These are phyloP conservation scores for Torulaspora gathmanii DNA, from an alignment of 805 yeast genomes.

Conservation along the genomic window DNA sequence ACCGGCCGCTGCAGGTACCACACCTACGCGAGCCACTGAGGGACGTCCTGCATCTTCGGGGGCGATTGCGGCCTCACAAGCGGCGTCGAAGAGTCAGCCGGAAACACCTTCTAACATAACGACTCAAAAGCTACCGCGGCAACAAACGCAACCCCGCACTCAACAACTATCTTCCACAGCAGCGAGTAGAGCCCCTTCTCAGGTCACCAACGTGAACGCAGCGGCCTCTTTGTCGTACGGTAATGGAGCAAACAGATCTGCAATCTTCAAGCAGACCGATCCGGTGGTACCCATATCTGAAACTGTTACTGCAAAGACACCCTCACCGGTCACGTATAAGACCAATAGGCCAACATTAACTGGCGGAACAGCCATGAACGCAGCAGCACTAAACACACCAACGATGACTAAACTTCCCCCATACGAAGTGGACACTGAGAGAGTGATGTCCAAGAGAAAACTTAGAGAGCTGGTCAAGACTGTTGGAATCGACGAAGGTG, in stretches of 20 bases:
- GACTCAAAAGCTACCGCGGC: conserved; percentile 18
- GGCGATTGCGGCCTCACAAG: not conserved
- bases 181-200: conserved; percentile 26
- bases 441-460: conserved; percentile 86
- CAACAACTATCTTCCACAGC: conserved; percentile 23
- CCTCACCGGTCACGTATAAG: conserved; percentile 59
- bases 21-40: conserved; percentile 4
- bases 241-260: conserved; percentile 23
- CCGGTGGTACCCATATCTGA: conserved; percentile 72
- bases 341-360: conserved; percentile 76
- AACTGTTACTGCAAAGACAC: conserved; percentile 59
- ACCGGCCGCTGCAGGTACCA: conserved; percentile 23
- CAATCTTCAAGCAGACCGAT: conserved; percentile 40
- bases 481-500: conserved; percentile 83
- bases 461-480: conserved; percentile 79
- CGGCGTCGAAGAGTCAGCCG: conserved; percentile 10
- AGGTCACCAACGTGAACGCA: conserved; percentile 47
- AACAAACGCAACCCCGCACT: conserved; percentile 9
- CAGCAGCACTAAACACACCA: conserved; percentile 72
- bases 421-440: conserved; percentile 73
- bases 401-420: conserved; percentile 70
- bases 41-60: conserved; percentile 4
- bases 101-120: conserved; percentile 13
- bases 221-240: conserved; percentile 41
- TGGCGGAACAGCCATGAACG: conserved; percentile 73